These are phyloP conservation scores for Calonectria leucothoes DNA, from an alignment of 2,329 filamentous ascomycete genomes.

Conservation along the genomic window DNA sequence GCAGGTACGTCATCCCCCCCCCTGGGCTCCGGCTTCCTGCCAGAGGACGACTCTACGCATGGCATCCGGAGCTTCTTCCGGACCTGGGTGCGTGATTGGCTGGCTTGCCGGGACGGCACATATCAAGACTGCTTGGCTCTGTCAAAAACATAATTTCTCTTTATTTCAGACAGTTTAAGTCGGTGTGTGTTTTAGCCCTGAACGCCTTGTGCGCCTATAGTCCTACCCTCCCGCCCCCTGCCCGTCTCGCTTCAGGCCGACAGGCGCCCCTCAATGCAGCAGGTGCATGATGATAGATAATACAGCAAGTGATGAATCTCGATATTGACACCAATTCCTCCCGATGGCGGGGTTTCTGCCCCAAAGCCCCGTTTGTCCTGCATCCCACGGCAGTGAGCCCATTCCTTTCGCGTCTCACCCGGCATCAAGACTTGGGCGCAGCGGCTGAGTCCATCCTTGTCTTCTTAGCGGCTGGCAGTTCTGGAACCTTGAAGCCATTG, in stretches of 20 bases:
- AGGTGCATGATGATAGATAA: background rate
- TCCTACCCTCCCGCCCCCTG: constrained; percentile 15
- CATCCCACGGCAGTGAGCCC: background rate
- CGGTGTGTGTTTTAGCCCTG: constrained; percentile 3
- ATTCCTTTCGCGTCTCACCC: background rate
- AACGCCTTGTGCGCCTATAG: constrained; percentile 39
- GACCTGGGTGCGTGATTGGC: background rate
- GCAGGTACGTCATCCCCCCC: background rate
- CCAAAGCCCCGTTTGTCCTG: background rate
- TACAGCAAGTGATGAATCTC: background rate
- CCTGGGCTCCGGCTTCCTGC: background rate
- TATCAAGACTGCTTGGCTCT: no score
- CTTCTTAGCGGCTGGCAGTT: constrained; percentile 79
- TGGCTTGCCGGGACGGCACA: background rate
- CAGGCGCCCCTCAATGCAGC: background rate
- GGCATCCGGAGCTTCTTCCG: background rate
- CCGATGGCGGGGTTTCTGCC: background rate
- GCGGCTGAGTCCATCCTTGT: constrained; percentile 56
- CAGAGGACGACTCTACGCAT: background rate
- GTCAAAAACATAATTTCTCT: background rate
- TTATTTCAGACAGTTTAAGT: background rate
- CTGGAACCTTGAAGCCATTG: constrained; percentile 85
- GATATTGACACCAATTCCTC: background rate
- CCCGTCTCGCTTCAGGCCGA: background rate
- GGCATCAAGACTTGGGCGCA: constrained; percentile 34